Evolutionary conservation across 225 moss, liverwort and hornwort species (phyloP), one percentile per base, ranked within the genome.

Genomic region (Pseudisothecium myosuroides): DNA sequence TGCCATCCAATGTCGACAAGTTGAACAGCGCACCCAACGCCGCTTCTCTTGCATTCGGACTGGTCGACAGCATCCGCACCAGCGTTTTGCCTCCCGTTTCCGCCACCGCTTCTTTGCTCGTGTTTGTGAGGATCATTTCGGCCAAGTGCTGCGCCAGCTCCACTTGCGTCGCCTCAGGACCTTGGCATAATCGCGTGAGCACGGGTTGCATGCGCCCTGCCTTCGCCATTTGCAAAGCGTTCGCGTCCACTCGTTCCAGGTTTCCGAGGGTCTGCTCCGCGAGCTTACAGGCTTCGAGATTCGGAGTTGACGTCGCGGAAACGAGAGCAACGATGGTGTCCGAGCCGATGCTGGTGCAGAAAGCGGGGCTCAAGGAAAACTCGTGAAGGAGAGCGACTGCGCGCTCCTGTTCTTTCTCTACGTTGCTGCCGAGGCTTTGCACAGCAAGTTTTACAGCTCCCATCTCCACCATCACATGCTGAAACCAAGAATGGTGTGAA

Each of bases 391-490:
- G 87, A 74, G 83, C 63, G 45, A 83, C 83, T 36, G 89, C 89
- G n/a, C 66, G 50, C 72, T 91, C 89, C 52, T 67, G 86, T 52
- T 91, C 91, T 84, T 83, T 80, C 78, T 91, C 91, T 14, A 79
- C 56, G 22, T 34, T 54, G 64, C 89, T 89, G 79, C 89, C 50
- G 29, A 91, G 83, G 69, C 91, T 89, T 76, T 83, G 83, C 64
- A 87, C 89, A 22, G 91, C 87, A 34, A 89, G 60, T 78, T 84
- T 83, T 76, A 84, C 45, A 37, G 55, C 89, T 78, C 89, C 91
- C 82, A 91, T 86, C 87, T 91, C 91, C 36, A 91, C 80, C 89
- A 91, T 91, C 50, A 56, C 83, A 55, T 83, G 62, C 91, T 91
- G 71, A 26, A 85, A 50, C 45, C 77, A 76, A 78, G 24, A 76